Conservation (phyloP, 2,329 filamentous ascomycete species). For the Fusarium sublunatum region DNA sequence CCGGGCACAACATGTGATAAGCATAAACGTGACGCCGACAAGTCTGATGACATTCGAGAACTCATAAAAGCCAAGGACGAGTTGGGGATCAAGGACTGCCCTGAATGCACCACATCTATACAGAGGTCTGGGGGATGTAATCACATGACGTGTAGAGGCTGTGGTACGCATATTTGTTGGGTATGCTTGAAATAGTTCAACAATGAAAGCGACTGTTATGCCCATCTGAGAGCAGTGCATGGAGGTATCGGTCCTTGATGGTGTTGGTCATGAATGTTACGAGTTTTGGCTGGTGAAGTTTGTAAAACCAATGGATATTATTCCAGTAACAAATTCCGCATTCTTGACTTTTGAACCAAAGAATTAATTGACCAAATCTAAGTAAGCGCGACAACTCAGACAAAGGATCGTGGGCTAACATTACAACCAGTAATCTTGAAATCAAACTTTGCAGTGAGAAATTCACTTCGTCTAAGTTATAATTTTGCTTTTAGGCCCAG, state of each 20-base stretch:
- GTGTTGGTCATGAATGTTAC: background rate
- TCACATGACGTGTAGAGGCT: constrained; percentile 57
- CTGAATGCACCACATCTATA: constrained; percentile 53
- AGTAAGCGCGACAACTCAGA: too few species aligned
- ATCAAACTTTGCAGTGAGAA: too few species aligned
- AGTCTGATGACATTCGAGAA: constrained; percentile 42
- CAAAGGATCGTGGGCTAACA: too few species aligned
- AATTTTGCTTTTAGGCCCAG: too few species aligned
- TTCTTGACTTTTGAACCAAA: too few species aligned
- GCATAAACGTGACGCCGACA: constrained; percentile 38
- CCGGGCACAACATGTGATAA: constrained; percentile 50
- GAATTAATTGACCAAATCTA: too few species aligned
- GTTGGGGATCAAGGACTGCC: constrained; percentile 56
- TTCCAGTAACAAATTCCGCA: too few species aligned
- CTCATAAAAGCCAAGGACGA: constrained; percentile 48
- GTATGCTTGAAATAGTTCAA: constrained; percentile 55
- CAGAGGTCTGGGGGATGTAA: constrained; percentile 60
- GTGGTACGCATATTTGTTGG: constrained; percentile 61
- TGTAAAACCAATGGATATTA: too few species aligned
- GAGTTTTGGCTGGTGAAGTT: too few species aligned
- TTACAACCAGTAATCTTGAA: too few species aligned
- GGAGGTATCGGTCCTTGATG: background rate
- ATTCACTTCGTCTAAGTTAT: too few species aligned
- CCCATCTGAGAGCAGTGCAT: constrained; percentile 5
- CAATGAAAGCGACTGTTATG: background rate